Percentiles rank a stretch among this genome's conserved stretches.
These are phyloP conservation scores for Globisporangium solare DNA, from an alignment of 352 stramenopile genomes.

Conservation along the genomic window DNA sequence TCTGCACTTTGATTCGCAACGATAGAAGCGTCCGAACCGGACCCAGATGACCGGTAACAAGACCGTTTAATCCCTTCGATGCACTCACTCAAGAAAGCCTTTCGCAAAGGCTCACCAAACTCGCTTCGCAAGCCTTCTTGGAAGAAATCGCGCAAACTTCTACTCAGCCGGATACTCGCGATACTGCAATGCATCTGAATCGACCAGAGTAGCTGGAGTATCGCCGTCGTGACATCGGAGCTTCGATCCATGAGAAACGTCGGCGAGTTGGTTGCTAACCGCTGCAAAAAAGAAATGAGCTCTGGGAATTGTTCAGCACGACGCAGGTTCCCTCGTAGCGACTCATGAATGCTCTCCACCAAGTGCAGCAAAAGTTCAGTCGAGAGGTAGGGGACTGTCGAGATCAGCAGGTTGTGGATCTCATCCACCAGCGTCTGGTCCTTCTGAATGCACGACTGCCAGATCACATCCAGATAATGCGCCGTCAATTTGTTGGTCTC, in stretches of 20 bases:
- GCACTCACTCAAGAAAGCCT: constrained; percentile 67
- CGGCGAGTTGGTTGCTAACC: constrained; percentile 55
- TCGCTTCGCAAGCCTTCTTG: constrained; percentile 74
- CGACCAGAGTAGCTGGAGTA: constrained; percentile 77
- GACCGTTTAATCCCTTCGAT: constrained; percentile 76
- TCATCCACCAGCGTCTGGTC: constrained; percentile 79
- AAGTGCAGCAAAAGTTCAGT: constrained; percentile 69
- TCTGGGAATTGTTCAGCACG: constrained; percentile 64
- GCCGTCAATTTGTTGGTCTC: constrained; percentile 75
- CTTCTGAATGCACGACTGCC: constrained; percentile 78
- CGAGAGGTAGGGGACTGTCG: constrained; percentile 69
- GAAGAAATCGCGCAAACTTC: constrained; percentile 74
- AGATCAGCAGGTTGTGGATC: constrained; percentile 77
- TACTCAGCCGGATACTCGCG: constrained; percentile 51
- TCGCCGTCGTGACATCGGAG: constrained; percentile 50
- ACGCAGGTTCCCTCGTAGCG: constrained; percentile 39
- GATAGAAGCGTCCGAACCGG: constrained; percentile 7
- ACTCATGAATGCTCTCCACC: constrained; percentile 59
- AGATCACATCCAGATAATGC: constrained; percentile 68
- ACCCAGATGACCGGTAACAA: constrained; percentile 32
- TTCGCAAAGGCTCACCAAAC: constrained; percentile 60
- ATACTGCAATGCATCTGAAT: constrained; percentile 76
- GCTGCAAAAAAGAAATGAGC: constrained; percentile 77
- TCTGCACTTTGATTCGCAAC: constrained; percentile 16
- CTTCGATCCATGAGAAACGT: constrained; percentile 71